Evolutionary conservation across 495 filamentous ascomycete genomes (phyloP).

Genomic region (Corynascus novoguineensis): DNA sequence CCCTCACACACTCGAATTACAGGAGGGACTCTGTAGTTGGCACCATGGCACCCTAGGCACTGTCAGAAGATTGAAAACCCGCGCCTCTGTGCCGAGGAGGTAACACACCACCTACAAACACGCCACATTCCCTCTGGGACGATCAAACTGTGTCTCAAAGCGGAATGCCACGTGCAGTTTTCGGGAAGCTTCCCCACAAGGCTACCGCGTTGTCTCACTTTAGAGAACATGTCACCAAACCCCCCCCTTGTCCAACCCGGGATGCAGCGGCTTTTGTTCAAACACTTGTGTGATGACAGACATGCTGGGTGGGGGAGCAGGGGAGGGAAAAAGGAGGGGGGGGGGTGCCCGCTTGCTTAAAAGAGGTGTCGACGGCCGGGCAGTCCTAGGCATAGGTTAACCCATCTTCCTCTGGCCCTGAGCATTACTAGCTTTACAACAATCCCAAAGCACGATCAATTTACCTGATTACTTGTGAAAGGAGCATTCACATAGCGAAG

Average conservation of each 20-base stretch:
- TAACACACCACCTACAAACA: conserved; percentile 17
- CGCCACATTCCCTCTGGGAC: conserved; percentile 6
- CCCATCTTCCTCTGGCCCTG: neutral
- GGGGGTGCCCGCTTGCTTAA: conserved; percentile 10
- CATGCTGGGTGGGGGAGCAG: conserved; percentile 16
- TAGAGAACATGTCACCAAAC: conserved; percentile 15
- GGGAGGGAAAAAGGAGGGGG: too few species aligned
- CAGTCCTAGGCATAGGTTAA: neutral
- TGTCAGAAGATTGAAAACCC: neutral
- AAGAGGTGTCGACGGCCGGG: conserved; percentile 21
- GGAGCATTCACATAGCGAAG: too few species aligned
- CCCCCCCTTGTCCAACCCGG: conserved; percentile 4
- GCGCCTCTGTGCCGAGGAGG: conserved; percentile 8
- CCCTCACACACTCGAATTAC: neutral
- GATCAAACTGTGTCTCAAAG: conserved; percentile 25
- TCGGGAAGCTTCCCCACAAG: conserved; percentile 20
- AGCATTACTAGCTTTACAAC: neutral
- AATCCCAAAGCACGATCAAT: too few species aligned
- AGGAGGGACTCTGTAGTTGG: neutral
- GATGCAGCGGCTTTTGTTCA: conserved; percentile 22
- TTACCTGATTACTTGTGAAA: too few species aligned
- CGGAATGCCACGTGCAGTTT: conserved; percentile 28
- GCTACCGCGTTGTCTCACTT: conserved; percentile 10
- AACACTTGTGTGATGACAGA: conserved; percentile 11
- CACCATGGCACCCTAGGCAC: too few species aligned